Conservation (phyloP, 2,329 filamentous ascomycete genomes). For the Colletotrichum magnum region DNA sequence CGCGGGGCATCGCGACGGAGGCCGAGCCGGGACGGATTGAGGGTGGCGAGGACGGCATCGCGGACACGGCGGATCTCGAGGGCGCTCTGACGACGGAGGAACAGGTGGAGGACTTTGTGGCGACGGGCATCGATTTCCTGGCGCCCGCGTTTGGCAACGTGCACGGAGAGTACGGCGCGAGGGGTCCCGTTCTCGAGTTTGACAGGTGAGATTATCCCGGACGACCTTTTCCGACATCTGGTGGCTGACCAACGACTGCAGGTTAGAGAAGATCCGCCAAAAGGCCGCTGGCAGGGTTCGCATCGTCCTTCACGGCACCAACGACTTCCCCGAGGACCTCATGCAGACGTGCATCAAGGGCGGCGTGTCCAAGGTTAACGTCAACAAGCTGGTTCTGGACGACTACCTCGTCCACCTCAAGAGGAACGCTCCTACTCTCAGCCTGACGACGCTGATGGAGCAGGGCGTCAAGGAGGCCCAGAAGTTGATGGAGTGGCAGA, state of each 20-base stretch:
- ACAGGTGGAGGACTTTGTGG: constrained; percentile 79
- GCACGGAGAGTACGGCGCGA: constrained; percentile 79
- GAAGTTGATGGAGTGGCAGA: constrained; percentile 60
- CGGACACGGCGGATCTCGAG: constrained; percentile 66
- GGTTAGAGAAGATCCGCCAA: constrained; percentile 20
- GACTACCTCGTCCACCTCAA: constrained; percentile 59
- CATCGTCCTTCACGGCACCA: constrained; percentile 69
- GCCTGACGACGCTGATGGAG: constrained; percentile 59
- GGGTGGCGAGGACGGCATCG: constrained; percentile 74
- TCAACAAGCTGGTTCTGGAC: constrained; percentile 67
- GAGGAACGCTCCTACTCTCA: constrained; percentile 52
- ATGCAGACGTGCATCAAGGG: constrained; percentile 65
- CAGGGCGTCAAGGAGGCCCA: constrained; percentile 59
- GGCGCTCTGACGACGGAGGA: constrained; percentile 74
- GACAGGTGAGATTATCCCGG: constrained; percentile 48
- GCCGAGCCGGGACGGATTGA: constrained; percentile 79
- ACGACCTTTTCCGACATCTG: no score
- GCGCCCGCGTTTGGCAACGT: constrained; percentile 84
- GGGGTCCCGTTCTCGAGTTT: constrained; percentile 74
- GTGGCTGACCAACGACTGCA: neutral
- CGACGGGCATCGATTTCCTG: constrained; percentile 80
- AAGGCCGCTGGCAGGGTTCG: constrained; percentile 20
- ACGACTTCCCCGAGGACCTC: constrained; percentile 65
- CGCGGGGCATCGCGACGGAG: constrained; percentile 75
- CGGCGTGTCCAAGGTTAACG: constrained; percentile 70